Base-by-base conservation (phyloP, 2,329 filamentous ascomycete species). In the Saccharata proteae region DNA sequence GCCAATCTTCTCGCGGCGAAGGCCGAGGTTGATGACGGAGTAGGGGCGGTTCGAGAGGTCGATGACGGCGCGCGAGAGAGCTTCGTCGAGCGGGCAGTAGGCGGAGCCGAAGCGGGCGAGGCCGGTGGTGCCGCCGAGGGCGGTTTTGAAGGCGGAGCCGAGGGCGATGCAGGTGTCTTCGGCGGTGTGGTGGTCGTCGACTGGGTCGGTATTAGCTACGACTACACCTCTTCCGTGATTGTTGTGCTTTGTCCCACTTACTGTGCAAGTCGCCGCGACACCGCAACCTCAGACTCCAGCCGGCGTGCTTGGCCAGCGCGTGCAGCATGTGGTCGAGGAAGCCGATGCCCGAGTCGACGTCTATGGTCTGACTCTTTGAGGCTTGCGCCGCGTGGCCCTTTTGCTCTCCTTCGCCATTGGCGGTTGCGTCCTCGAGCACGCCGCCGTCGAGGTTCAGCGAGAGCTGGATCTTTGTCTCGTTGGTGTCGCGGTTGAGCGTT, bases 321-420 rank as follows among this genome's bases (percentile, higher is more conserved):
- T 98, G 90, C 30, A 96, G 71, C 88, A 98, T 96, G 66, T 98
- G 90, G 63, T 98, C 90, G 35, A 98, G 69, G 61, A 98, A 98
- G 37, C 90, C 90, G 57, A 98, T 93, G 42, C 90, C 24, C 0
- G 88, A 93, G 67, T 83, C 77, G 43, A 96, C 69, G 51, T 74
- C 74, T 53, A 96, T 94, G 38, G 74, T 76, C 59, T 96, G 90
- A 24, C 77, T 81, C 44, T 79, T 76, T 44, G 81, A 88, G 41
- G 75, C 66, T 59, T 98, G 88, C 1, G 78, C 77, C 17, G 90
- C 88, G 55, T 98, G 90, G 35, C 67, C 66, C 37, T 71, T 71
- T 32, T 57, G 51, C 3, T 32, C 30, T n/a, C n/a, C n/a, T 7
- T 35, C 28, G 18, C 33, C 33, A 30, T 46, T 46, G 25, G 46